Evolutionary conservation across 106 monocot genomes (phyloP).

Genomic region (Ottelia alismoides): DNA sequence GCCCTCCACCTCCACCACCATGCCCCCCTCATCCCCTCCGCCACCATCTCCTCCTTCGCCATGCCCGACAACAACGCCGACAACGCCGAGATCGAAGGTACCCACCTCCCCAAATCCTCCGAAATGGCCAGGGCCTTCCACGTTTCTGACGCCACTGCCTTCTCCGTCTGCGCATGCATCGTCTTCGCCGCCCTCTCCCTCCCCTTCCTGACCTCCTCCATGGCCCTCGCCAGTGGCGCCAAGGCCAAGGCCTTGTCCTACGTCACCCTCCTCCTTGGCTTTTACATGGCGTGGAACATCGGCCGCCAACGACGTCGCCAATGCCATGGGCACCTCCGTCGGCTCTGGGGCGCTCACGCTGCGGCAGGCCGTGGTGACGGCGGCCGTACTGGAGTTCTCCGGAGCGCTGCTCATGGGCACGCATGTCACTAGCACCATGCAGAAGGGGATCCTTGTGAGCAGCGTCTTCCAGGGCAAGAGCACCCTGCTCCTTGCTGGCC

Average conservation of each 20-base stretch:
- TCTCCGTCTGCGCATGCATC: constrained; percentile 42
- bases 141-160: constrained; percentile 59
- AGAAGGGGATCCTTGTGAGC: constrained; percentile 85
- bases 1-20: constrained; percentile 4
- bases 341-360: constrained; percentile 91
- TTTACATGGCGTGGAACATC: constrained; percentile 99
- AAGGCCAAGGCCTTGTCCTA: constrained; percentile 65
- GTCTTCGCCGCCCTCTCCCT: constrained; percentile 61
- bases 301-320: constrained; percentile 97
- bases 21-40: constrained; percentile 11
- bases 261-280: constrained; percentile 62
- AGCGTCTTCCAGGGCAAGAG: constrained; percentile 69
- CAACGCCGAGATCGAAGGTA: background rate
- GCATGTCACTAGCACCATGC: constrained; percentile 97
- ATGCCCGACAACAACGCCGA: background rate
- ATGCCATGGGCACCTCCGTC: constrained; percentile 98
- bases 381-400: constrained; percentile 90
- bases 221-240: constrained; percentile 18
- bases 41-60: constrained; percentile 40
- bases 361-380: constrained; percentile 85
- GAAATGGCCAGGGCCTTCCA: constrained; percentile 85
- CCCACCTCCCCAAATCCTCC: constrained; percentile 5
- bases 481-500: constrained; percentile 68
- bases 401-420: constrained; percentile 95
- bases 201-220: constrained; percentile 53